phyloP scores from a whole-genome alignment of 495 filamentous ascomycete genomes.

The Pseudomonodictys pantanalensis region DNA sequence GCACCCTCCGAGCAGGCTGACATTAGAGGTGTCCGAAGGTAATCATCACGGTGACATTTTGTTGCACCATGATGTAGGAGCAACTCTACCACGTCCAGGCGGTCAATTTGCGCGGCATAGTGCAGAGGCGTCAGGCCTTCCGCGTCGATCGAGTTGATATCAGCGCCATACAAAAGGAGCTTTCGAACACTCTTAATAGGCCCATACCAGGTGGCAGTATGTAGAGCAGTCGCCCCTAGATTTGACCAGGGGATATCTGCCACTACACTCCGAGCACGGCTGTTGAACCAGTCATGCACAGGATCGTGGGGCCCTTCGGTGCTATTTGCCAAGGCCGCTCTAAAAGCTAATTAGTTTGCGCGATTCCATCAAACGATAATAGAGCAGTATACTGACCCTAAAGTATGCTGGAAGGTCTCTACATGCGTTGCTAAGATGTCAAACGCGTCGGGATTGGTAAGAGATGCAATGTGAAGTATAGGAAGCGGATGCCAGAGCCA shows the following conservation, averaged over 20 bases:
- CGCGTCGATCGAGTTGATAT: not conserved
- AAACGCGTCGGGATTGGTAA: not conserved
- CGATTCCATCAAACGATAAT: not conserved
- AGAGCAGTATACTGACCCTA: not conserved
- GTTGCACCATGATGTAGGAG: not conserved
- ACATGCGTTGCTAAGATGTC: not conserved
- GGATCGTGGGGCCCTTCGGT: not conserved
- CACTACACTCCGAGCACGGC: not conserved
- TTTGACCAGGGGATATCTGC: not conserved
- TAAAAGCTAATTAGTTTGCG: too few relatives aligned
- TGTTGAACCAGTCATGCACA: not conserved
- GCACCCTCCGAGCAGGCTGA: conserved; percentile 19
- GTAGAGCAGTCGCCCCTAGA: not conserved
- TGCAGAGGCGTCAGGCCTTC: not conserved
- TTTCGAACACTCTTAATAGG: not conserved
- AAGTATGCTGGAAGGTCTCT: not conserved
- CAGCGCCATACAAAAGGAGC: not conserved
- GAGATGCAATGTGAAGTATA: not conserved
- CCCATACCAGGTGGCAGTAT: not conserved
- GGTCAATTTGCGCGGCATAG: not conserved
- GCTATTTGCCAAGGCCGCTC: too few relatives aligned
- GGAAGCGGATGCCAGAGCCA: not conserved
- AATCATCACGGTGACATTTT: not conserved
- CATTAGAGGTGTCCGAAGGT: not conserved
- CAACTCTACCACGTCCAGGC: not conserved